Percentiles rank a stretch among this genome's conserved stretches.
Evolutionary conservation across 306 rosid genomes (phyloP).

Genomic region (Sesbania bispinosa): DNA sequence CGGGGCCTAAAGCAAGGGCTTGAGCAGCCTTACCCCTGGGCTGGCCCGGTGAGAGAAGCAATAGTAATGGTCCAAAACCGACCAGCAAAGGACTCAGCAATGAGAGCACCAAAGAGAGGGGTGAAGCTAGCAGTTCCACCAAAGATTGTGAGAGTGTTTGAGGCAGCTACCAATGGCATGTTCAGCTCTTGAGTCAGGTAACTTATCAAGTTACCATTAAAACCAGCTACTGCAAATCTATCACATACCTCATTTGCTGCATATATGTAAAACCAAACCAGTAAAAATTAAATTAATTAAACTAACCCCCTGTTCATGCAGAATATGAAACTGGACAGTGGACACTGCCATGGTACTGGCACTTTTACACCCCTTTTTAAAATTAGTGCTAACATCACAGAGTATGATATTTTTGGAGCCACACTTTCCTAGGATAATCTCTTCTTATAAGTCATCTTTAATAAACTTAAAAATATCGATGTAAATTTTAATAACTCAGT

Average conservation of each 20-base stretch:
- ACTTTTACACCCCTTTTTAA: too few species aligned
- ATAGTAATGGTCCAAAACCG: conserved; percentile 29
- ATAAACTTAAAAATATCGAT: too few species aligned
- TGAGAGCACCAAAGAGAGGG: conserved; percentile 47
- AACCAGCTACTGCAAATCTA: conserved; percentile 65
- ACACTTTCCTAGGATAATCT: too few species aligned
- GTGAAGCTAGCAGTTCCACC: conserved; percentile 61
- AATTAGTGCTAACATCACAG: too few species aligned
- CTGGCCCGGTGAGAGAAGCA: too few species aligned
- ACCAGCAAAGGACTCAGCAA: conserved; percentile 40
- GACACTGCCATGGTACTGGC: too few species aligned
- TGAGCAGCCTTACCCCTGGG: too few species aligned
- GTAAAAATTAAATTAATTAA: neutral
- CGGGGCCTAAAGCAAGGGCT: too few species aligned
- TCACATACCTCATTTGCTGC: conserved; percentile 89
- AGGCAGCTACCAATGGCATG: conserved; percentile 70
- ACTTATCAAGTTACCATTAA: conserved; percentile 65
- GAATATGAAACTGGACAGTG: neutral
- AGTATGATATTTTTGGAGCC: too few species aligned
- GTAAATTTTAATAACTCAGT: too few species aligned
- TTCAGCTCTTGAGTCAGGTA: conserved; percentile 68
- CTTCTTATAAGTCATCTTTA: too few species aligned
- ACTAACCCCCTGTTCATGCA: neutral
- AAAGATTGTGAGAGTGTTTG: conserved; percentile 69
- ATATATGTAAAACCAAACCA: too few species aligned